Evolutionary conservation across 495 filamentous ascomycete species (phyloP).

Genomic region (Aspergillus coremiiformis): DNA sequence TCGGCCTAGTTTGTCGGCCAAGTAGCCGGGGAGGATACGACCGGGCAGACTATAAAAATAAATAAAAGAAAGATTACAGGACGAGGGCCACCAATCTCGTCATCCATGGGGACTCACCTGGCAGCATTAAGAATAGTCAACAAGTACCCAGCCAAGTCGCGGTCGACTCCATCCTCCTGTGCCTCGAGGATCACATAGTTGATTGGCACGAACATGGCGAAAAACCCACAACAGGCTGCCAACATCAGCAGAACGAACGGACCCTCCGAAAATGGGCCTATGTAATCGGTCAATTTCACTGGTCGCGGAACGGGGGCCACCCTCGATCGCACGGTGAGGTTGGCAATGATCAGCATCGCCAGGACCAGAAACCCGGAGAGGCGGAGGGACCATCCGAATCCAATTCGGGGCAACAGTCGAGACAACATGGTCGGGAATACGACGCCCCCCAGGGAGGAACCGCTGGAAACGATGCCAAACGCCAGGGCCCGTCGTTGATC

Average conservation of each 20-base stretch:
- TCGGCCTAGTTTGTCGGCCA: constrained; percentile 37
- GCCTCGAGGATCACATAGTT: constrained; percentile 12
- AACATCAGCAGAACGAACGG: constrained; percentile 9
- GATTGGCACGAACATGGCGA: constrained; percentile 15
- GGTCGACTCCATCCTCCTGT: constrained; percentile 7
- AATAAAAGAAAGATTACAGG: too few species aligned
- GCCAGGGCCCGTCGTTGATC: constrained; percentile 43
- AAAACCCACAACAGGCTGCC: constrained; percentile 11
- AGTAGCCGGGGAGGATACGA: constrained; percentile 50
- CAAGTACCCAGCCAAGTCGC: constrained; percentile 8
- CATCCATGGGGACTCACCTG: background rate
- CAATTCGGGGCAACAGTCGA: constrained; percentile 25
- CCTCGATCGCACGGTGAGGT: constrained; percentile 24
- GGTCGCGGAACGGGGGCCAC: constrained; percentile 35
- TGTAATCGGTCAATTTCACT: constrained; percentile 1
- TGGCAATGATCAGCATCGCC: constrained; percentile 18
- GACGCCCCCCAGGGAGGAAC: constrained; percentile 45
- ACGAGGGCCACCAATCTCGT: too few species aligned
- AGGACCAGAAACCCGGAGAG: constrained; percentile 32
- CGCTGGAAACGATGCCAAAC: constrained; percentile 40
- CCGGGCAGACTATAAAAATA: constrained; percentile 25
- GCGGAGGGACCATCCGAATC: constrained; percentile 35
- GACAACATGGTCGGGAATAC: constrained; percentile 34
- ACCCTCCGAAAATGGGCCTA: constrained; percentile 2
- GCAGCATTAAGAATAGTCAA: constrained; percentile 12